Base-by-base conservation (phyloP, 1,284 basidiomycete genomes). In the Athelia psychrophila region DNA sequence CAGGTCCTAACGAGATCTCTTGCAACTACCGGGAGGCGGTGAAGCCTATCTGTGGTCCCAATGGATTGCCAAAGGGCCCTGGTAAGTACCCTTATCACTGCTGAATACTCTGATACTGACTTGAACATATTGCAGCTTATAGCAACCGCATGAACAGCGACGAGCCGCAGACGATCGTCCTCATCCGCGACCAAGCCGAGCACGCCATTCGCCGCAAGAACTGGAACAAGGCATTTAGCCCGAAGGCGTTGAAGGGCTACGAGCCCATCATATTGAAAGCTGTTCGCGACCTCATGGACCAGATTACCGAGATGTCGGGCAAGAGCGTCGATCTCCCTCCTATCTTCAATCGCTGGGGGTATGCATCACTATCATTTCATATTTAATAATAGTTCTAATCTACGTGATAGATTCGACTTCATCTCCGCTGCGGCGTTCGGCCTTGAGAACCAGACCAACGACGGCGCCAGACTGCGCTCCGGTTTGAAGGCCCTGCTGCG, bases 1-100 rank as follows among this genome's bases (percentile, higher is more conserved):
- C 25, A 74, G 72, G 71, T 19, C 73, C 73, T 3, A 74, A 73
- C 54, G 71, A 72, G 50, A 50, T 74, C 5, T 71, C 71, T 16
- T 61, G 72, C 32, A 54, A 62, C 19, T 65, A 72, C 32, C 52
- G 55, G 1, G 60, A 61, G 15, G 51, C 62, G 8, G 62, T 73
- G 22, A 55, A 58, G 3, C 60, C 59, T 15, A 56, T 71, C 15
- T 59, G 74, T 12, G 71, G 71, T 3, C 32, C 57, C 2, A 57
- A 62, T 22, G 72, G 71, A 13, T 63, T 72, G 58, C 67, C 70
- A 1, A 75, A 71, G 51, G 72, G 71, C 33, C 69, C 69, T 3
- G 57, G 73, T 74, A 55, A 54, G 67, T 64, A 24, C 36, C 30
- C 30, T 51, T n/a, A 20, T n/a, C 19, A 18, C 20, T 47, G 6